These are phyloP conservation scores for Tulasnella sp. DNA, from an alignment of 768 basidiomycete species.

Conservation along the genomic window DNA sequence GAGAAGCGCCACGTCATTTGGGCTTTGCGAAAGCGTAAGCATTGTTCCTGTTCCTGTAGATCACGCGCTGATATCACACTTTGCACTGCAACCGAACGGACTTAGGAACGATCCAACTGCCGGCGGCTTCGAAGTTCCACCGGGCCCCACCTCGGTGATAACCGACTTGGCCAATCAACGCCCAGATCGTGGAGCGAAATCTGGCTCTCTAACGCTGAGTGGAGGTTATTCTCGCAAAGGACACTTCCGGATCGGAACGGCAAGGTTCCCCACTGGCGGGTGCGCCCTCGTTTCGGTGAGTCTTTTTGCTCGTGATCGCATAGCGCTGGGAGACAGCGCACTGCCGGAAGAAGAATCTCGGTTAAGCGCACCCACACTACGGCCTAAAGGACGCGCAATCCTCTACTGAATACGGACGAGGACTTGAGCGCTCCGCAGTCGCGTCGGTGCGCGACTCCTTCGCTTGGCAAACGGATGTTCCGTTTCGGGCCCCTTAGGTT, in stretches of 20 bases:
- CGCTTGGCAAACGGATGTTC: neutral
- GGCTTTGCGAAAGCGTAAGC: neutral
- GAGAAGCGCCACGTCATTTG: neutral
- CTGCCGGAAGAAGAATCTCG: neutral
- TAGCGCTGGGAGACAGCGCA: neutral
- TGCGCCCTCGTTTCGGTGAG: too few species aligned
- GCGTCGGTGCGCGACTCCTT: neutral
- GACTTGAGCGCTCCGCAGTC: neutral
- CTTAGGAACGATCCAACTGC: neutral
- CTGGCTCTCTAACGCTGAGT: neutral
- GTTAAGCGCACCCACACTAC: neutral
- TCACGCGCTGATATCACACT: neutral
- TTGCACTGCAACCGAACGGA: neutral
- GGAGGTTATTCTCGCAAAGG: neutral
- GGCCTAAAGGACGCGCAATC: conserved; percentile 4
- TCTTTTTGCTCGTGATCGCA: too few species aligned
- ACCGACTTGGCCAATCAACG: neutral
- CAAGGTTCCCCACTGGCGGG: neutral
- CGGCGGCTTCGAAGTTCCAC: neutral
- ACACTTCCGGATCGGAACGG: too few species aligned
- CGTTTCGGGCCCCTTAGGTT: neutral
- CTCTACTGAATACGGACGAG: neutral
- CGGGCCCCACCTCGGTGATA: neutral
- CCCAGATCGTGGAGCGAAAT: neutral
- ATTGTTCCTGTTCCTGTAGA: neutral